Evolutionary conservation across 805 yeast genomes (phyloP), one percentile per base, ranked within the genome.

Genomic region (Spathaspora hagerdaliae): DNA sequence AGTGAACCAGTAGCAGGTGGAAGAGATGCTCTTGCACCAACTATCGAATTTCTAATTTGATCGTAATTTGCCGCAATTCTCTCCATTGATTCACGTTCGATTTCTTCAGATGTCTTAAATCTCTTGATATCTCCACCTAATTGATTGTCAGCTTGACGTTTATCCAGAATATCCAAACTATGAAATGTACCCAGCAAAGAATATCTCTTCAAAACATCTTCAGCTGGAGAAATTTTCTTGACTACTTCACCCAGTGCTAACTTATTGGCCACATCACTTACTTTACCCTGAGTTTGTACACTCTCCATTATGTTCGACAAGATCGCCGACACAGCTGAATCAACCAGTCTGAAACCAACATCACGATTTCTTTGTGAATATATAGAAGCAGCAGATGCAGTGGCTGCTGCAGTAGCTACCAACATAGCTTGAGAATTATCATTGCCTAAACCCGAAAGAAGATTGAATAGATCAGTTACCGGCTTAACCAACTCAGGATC

Each of bases 311-410:
- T 24, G 6, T 11, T 14, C 12, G 39, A 27, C 11, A 43, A 27
- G 6, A 43, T 43, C 5, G 42, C 7, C 3, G 27, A 29, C 1
- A 39, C 27, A 1, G 46, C 46, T 11, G 38, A 27, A 13, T 39
- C 36, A 38, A 39, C 32, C 44, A 32, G 36, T 35, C 38, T 38
- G 26, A 37, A 39, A 10, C 31, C 27, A 33, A 39, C 24, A 29
- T 26, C 32, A 10, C 36, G 14, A 36, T 33, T 36, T 11, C 33
- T 26, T 19, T 41, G 44, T 5, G 69, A 62, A 44, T 64, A 69
- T 2, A 67, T 53, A 7, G 72, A 65, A 1, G 72, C 71, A n/a
- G 64, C 61, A 5, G 75, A 59, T 1, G 71, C 63, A 3, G 67
- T 59, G 2, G 67, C 59, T 1, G 70, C 66, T 7, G 73, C 63